Conservation (phyloP, 179 eudicot genomes). For the Gypsophila paniculata region DNA sequence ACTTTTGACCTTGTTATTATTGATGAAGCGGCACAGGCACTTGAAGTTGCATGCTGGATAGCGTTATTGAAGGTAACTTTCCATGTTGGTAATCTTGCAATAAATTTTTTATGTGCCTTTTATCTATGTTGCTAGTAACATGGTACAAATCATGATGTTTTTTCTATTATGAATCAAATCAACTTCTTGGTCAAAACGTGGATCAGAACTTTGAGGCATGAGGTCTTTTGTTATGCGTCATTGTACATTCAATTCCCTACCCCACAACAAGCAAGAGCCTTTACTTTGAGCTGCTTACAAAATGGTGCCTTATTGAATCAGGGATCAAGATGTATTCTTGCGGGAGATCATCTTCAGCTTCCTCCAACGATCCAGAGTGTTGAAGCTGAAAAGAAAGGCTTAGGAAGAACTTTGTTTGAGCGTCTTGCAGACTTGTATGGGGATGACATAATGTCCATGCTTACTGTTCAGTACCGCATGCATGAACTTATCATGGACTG, state of each 20-base stretch:
- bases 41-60: conserved; percentile 97
- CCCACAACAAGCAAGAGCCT: not conserved
- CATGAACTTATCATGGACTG: conserved; percentile 91
- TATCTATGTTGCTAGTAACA: not conserved
- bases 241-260: not conserved
- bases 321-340: conserved; percentile 91
- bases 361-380: conserved; percentile 97
- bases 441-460: conserved; percentile 83
- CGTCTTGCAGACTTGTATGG: conserved; percentile 92
- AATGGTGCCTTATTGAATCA: conserved; percentile 24
- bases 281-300: not conserved
- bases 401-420: conserved; percentile 90
- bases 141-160: not conserved
- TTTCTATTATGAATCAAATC: not conserved
- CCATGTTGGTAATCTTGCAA: not conserved
- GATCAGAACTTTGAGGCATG: not conserved
- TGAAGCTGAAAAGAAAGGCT: conserved; percentile 95
- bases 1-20: conserved; percentile 86
- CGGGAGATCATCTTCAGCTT: conserved; percentile 98
- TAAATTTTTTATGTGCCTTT: not conserved
- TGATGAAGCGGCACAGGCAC: conserved; percentile 99
- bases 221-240: not conserved
- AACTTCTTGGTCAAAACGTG: not conserved
- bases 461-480: conserved; percentile 98
- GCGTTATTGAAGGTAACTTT: conserved; percentile 74